phyloP scores from a whole-genome alignment of 345 rosid species.

The Aurinia saxatilis region DNA sequence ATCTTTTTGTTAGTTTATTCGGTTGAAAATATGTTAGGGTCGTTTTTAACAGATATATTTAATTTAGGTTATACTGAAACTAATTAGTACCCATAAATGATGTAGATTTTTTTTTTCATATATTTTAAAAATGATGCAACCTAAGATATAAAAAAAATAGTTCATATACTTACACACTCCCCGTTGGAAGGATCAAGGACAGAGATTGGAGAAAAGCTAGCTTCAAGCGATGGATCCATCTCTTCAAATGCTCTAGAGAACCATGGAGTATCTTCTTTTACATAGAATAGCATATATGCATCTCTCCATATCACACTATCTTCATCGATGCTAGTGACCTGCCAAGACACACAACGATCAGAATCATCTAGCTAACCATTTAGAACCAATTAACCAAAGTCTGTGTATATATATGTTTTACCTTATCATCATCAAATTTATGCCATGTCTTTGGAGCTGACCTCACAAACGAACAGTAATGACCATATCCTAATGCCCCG shows the following conservation, averaged over 20 bases:
- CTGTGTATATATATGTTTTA: slow-evolving; percentile 10
- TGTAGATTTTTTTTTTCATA: too few species aligned
- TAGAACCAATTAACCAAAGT: background rate
- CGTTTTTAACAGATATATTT: too few species aligned
- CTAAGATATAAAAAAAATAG: too few species aligned
- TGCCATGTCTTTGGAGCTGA: slow-evolving; percentile 74
- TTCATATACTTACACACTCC: slow-evolving; percentile 24
- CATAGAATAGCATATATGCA: slow-evolving; percentile 82
- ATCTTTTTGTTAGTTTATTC: too few species aligned
- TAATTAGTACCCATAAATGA: too few species aligned
- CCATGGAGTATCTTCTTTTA: slow-evolving; percentile 66
- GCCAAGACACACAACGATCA: slow-evolving; percentile 9
- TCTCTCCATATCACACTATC: slow-evolving; percentile 55
- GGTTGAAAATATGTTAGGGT: too few species aligned
- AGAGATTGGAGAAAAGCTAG: slow-evolving; percentile 57
- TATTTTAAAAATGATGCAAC: too few species aligned
- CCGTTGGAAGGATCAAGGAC: slow-evolving; percentile 47
- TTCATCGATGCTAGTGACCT: slow-evolving; percentile 54
- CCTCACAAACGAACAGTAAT: slow-evolving; percentile 58
- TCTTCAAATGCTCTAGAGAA: slow-evolving; percentile 46
- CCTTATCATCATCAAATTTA: slow-evolving; percentile 58
- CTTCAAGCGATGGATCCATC: slow-evolving; percentile 20
- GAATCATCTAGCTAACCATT: background rate
- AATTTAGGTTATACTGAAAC: too few species aligned
- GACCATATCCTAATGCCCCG: slow-evolving; percentile 63